Evolutionary conservation across 1,284 basidiomycete species (phyloP).

Genomic region (Lignosus rhinocerotis): DNA sequence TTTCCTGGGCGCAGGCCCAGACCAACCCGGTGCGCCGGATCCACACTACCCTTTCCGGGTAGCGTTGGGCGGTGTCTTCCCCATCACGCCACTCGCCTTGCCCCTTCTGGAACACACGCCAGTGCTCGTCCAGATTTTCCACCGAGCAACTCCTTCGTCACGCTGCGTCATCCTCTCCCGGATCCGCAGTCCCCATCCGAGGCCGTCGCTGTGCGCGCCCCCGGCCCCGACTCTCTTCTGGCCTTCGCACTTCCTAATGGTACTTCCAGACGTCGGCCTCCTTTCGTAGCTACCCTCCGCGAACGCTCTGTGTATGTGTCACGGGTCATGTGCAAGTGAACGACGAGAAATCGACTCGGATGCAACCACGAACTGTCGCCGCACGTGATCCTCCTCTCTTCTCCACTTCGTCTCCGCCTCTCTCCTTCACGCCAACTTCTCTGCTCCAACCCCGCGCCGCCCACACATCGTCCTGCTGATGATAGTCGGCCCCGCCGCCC

Average conservation of each 20-base stretch:
- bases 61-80: slow-evolving; percentile 20
- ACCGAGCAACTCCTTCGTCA: slow-evolving; percentile 9
- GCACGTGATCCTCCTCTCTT: no score
- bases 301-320: no score
- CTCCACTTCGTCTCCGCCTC: slow-evolving; percentile 13
- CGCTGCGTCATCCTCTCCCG: slow-evolving; percentile 9
- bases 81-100: slow-evolving; percentile 25
- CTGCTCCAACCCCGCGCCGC: slow-evolving; percentile 8
- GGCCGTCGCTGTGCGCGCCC: no score
- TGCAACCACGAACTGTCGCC: no score
- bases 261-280: neutral
- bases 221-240: neutral
- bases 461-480: neutral
- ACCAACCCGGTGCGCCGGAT: slow-evolving; percentile 9
- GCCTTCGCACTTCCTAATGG: neutral
- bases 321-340: no score
- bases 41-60: slow-evolving; percentile 19
- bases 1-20: slow-evolving; percentile 13
- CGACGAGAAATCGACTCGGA: no score
- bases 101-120: slow-evolving; percentile 12
- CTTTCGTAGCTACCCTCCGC: neutral
- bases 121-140: slow-evolving; percentile 10
- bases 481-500: neutral
- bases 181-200: neutral
- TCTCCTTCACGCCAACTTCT: slow-evolving; percentile 1